Evolutionary conservation across 2,329 filamentous ascomycete genomes (phyloP).

Genomic region (Sporothrix humicola): DNA sequence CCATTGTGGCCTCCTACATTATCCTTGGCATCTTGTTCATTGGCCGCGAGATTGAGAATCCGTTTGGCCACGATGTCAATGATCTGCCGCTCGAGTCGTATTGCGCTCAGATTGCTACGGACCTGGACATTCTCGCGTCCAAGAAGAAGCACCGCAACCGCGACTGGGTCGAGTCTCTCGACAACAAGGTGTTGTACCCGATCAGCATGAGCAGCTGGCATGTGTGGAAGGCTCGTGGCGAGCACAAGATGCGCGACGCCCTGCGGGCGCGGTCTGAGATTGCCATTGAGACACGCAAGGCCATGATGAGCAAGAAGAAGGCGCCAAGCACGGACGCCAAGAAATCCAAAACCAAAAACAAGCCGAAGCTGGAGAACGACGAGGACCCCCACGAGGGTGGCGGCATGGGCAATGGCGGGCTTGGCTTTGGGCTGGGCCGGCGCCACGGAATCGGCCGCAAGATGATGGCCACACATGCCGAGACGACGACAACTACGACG

Average conservation of each 20-base stretch:
- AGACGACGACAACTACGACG: background rate
- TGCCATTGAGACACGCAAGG: slow-evolving; percentile 43
- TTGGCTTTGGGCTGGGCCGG: slow-evolving; percentile 10
- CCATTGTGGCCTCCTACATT: slow-evolving; percentile 70
- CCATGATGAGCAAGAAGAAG: slow-evolving; percentile 38
- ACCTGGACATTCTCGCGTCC: slow-evolving; percentile 68
- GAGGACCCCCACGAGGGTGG: background rate
- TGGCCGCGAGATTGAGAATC: slow-evolving; percentile 72
- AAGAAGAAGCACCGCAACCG: slow-evolving; percentile 56
- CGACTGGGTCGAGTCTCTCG: slow-evolving; percentile 54
- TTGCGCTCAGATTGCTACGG: slow-evolving; percentile 67
- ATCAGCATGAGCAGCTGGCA: slow-evolving; percentile 53
- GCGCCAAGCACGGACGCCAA: slow-evolving; percentile 10
- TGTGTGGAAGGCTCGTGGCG: slow-evolving; percentile 55
- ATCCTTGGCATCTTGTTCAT: slow-evolving; percentile 72
- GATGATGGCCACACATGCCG: background rate
- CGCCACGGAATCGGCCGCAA: background rate
- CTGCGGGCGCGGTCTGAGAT: slow-evolving; percentile 48
- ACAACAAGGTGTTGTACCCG: slow-evolving; percentile 51
- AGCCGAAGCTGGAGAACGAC: background rate
- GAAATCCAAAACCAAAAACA: background rate
- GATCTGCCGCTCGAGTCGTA: slow-evolving; percentile 69
- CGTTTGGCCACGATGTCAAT: slow-evolving; percentile 72
- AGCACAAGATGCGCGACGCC: slow-evolving; percentile 54
- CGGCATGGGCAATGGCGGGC: background rate